Evolutionary conservation across 1,284 basidiomycete genomes (phyloP).

Genomic region (Rhodotorula sp.): DNA sequence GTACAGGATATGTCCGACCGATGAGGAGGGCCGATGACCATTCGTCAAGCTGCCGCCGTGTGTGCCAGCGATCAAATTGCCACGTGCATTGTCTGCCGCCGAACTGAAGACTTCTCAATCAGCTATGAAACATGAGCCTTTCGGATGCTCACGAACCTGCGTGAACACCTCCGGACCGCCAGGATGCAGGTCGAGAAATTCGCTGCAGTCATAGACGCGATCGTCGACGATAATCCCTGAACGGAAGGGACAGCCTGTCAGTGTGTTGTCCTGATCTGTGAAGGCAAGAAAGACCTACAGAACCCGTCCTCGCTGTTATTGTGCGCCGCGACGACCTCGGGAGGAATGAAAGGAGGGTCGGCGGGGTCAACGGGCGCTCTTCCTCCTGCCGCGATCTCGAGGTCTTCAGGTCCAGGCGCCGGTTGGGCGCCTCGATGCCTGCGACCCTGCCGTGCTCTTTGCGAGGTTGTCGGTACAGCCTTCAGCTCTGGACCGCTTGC

Average conservation of each 20-base stretch:
- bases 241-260: not conserved
- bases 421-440: not conserved
- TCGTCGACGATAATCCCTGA: constrained; percentile 21
- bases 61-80: constrained; percentile 14
- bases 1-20: constrained; percentile 8
- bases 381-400: constrained; percentile 1
- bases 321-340: constrained; percentile 13
- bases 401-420: not conserved
- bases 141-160: not conserved
- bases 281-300: not conserved
- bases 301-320: constrained; percentile 4
- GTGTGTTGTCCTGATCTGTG: too few species aligned
- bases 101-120: not conserved
- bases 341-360: constrained; percentile 6
- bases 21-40: constrained; percentile 18
- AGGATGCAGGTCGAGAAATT: constrained; percentile 17
- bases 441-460: not conserved
- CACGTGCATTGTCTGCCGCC: constrained; percentile 14
- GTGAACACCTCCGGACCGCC: constrained; percentile 14
- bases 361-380: constrained; percentile 9
- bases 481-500: not conserved
- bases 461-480: not conserved
- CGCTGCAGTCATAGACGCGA: constrained; percentile 12
- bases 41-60: constrained; percentile 6
- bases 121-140: not conserved